Evolutionary conservation across 768 basidiomycete species (phyloP).

Genomic region (Tephrocybe rancida): DNA sequence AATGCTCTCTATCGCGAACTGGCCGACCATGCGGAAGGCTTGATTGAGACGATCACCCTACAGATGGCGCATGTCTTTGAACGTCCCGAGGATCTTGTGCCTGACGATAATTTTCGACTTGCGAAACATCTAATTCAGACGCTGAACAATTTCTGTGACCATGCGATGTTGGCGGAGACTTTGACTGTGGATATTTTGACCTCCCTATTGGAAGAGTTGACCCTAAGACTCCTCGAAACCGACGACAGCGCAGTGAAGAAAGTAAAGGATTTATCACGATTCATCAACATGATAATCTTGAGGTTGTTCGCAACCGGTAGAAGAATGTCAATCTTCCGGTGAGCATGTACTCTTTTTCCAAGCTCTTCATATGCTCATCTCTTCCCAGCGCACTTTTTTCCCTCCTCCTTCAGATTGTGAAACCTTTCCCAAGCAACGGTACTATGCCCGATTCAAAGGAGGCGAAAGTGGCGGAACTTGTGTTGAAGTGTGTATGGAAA

Average conservation of each 20-base stretch:
- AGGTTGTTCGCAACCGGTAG: slow-evolving; percentile 90
- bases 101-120: slow-evolving; percentile 85
- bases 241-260: slow-evolving; percentile 84
- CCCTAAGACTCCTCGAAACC: slow-evolving; percentile 88
- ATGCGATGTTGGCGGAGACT: slow-evolving; percentile 83
- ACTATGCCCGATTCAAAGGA: slow-evolving; percentile 77
- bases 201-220: slow-evolving; percentile 88
- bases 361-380: slow-evolving; percentile 10
- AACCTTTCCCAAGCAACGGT: slow-evolving; percentile 79
- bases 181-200: slow-evolving; percentile 84
- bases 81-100: slow-evolving; percentile 68
- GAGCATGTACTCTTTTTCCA: slow-evolving; percentile 23
- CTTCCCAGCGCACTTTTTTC: slow-evolving; percentile 70
- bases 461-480: slow-evolving; percentile 88
- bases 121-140: slow-evolving; percentile 98
- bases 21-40: slow-evolving; percentile 76
- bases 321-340: slow-evolving; percentile 92
- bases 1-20: slow-evolving; percentile 75
- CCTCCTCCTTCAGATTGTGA: slow-evolving; percentile 79
- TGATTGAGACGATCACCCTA: slow-evolving; percentile 88
- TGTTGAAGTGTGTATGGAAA: slow-evolving; percentile 98
- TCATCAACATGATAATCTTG: slow-evolving; percentile 98
- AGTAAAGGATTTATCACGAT: slow-evolving; percentile 91
- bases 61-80: slow-evolving; percentile 95
- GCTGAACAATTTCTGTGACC: slow-evolving; percentile 92